These are phyloP conservation scores for Aristolochia californica DNA, from an alignment of 164 flowering plant species.

Conservation along the genomic window DNA sequence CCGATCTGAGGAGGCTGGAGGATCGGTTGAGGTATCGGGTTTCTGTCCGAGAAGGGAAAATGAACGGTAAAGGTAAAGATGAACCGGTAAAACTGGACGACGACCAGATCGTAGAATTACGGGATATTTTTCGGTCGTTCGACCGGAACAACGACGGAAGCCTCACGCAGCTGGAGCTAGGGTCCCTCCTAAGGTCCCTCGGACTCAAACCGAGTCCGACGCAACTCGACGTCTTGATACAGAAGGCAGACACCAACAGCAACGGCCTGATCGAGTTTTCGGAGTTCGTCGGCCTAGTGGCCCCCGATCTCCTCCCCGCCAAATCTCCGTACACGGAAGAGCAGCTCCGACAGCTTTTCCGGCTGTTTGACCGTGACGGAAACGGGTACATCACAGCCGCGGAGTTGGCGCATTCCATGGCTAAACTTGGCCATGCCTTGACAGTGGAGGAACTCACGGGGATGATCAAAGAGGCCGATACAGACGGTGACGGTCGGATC, in stretches of 20 bases:
- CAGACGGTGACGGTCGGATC: constrained; percentile 63
- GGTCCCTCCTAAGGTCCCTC: constrained; percentile 64
- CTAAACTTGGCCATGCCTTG: constrained; percentile 52
- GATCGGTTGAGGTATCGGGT: neutral
- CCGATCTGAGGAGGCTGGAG: neutral
- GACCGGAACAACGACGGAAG: constrained; percentile 90
- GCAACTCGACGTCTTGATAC: constrained; percentile 56
- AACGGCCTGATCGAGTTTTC: constrained; percentile 81
- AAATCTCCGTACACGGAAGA: constrained; percentile 70
- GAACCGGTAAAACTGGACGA: constrained; percentile 42
- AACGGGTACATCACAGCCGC: constrained; percentile 60
- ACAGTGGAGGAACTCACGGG: constrained; percentile 54
- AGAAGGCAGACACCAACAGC: constrained; percentile 68
- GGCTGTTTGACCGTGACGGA: constrained; percentile 52
- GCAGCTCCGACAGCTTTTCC: constrained; percentile 55
- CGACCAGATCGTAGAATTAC: constrained; percentile 66
- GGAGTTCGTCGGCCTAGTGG: constrained; percentile 74
- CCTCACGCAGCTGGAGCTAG: constrained; percentile 77
- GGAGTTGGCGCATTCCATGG: constrained; percentile 65
- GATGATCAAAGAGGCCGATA: constrained; percentile 66
- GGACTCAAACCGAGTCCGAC: constrained; percentile 72
- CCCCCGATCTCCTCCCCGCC: constrained; percentile 63
- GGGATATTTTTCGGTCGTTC: constrained; percentile 78
- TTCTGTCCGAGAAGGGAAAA: neutral
- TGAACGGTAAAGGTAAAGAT: neutral